phyloP scores from a whole-genome alignment of 2,329 filamentous ascomycete genomes.

The Alternaria arborescens region DNA sequence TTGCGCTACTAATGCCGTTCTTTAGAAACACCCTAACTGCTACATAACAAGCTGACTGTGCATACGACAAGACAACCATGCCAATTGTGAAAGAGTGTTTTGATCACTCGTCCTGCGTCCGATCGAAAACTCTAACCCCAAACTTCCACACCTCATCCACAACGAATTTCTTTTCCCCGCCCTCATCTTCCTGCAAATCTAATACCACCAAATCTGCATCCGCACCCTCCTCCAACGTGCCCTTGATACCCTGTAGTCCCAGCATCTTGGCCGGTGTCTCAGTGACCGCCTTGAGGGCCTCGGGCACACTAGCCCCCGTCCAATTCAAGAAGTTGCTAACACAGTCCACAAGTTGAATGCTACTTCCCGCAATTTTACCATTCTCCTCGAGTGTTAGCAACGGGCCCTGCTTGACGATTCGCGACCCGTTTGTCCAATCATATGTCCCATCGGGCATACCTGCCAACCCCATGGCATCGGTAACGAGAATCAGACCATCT shows the following conservation, averaged over 20 bases:
- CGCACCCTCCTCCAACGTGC: conserved; percentile 58
- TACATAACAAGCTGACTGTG: neutral
- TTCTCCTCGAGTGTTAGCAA: conserved; percentile 80
- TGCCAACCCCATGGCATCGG: conserved; percentile 88
- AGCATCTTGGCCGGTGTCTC: conserved; percentile 80
- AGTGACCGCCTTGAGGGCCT: conserved; percentile 77
- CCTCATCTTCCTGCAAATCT: conserved; percentile 61
- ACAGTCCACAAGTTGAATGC: conserved; percentile 79
- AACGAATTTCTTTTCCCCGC: conserved; percentile 61
- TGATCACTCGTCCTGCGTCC: conserved; percentile 2
- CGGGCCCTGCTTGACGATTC: conserved; percentile 74
- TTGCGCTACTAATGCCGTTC: neutral
- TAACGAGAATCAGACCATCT: conserved; percentile 85
- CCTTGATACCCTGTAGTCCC: conserved; percentile 72
- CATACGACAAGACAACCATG: neutral
- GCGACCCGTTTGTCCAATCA: conserved; percentile 79
- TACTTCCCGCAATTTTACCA: conserved; percentile 64
- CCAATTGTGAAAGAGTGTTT: neutral
- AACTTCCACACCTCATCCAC: conserved; percentile 87
- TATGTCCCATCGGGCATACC: conserved; percentile 86
- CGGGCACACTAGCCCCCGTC: conserved; percentile 72
- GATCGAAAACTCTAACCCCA: conserved; percentile 57
- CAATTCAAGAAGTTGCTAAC: conserved; percentile 82
- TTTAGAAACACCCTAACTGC: too few relatives aligned
- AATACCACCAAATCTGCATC: conserved; percentile 71